Evolutionary conservation across 768 basidiomycete genomes (phyloP), one percentile per base, ranked within the genome.

Genomic region (Neoboletus brunneissimus): DNA sequence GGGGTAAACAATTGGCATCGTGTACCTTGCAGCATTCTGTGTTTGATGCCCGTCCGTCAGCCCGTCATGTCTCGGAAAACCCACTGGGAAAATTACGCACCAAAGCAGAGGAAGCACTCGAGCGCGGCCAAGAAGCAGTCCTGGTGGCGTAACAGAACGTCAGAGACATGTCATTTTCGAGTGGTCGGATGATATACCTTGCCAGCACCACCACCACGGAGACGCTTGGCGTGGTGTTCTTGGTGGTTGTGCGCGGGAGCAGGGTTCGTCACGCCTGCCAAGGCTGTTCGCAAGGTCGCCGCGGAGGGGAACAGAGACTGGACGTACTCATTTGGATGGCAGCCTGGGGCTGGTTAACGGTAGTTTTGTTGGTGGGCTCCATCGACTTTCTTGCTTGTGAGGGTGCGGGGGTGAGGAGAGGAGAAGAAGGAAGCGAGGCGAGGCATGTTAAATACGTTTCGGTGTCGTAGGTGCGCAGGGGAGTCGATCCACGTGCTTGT

Each of bases 61-160:
- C 55, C 45, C 60, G 55, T 43, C 42, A 0, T 8, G 10, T 37
- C n/a, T 41, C 27, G 35, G 37, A 43, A 31, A 38, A 23, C 31
- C 11, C 1, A 41, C 5, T 11, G 4, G 11, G 22, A 13, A 42
- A 46, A 41, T 37, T 23, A 70, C 85, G 63, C 59, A 86, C 85
- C 87, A 67, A 82, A 89, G 73, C 88, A 89, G 23, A 90, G 62
- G 80, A 88, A 89, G 67, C 86, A 88, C 29, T 77, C 83, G 35
- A 87, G 7, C 18, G 80, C 51, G 20, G 77, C 85, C 27, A 90
- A 51, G 73, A 87, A 81, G 68, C 86, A 89, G 67, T 88, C 86
- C 87, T 89, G 55, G 35, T 52, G 23, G 42, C 15, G 59, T 38
- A 34, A 8, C 1, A 25, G 12, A 20, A 18, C 5, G 15, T 63